A percentile compares a stretch with the other conserved stretches of the same genome.
These are phyloP conservation scores for Agrocybe praecox DNA, from an alignment of 768 basidiomycete species.

Conservation along the genomic window DNA sequence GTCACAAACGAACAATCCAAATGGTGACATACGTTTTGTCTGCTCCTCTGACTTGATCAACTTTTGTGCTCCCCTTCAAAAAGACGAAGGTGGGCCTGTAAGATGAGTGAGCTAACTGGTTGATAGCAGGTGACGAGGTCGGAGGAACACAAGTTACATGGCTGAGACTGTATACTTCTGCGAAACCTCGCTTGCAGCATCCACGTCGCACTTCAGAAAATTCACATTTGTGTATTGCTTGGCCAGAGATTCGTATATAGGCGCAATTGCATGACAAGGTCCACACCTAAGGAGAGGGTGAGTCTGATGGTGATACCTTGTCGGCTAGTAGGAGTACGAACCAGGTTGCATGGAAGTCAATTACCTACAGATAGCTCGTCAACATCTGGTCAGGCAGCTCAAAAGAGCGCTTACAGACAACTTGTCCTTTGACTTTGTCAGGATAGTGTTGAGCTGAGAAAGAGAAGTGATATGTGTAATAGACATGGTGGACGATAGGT, in stretches of 20 bases:
- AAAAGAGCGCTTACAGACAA: constrained; percentile 49
- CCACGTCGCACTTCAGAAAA: constrained; percentile 86
- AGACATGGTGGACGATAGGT: constrained; percentile 23
- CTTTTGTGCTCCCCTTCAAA: constrained; percentile 63
- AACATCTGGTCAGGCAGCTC: constrained; percentile 2
- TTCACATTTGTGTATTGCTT: constrained; percentile 71
- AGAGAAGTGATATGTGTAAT: constrained; percentile 65
- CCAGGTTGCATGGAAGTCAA: constrained; percentile 89
- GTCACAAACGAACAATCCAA: neutral
- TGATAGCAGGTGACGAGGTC: neutral
- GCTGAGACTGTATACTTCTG: constrained; percentile 63
- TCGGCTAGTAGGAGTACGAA: constrained; percentile 26
- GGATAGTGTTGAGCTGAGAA: constrained; percentile 61
- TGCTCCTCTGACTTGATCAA: constrained; percentile 76
- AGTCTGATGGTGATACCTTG: neutral
- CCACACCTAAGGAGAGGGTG: constrained; percentile 63
- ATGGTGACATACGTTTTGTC: constrained; percentile 54
- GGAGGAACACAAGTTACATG: constrained; percentile 51
- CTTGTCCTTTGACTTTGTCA: constrained; percentile 63
- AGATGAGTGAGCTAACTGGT: neutral
- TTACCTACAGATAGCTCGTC: constrained; percentile 50
- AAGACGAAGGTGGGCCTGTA: constrained; percentile 85
- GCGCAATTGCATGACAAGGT: constrained; percentile 84
- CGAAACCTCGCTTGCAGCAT: constrained; percentile 71
- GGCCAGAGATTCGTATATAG: constrained; percentile 68